Percentiles rank a stretch among this genome's conserved stretches.
These are phyloP conservation scores for Cavenderia fasciculata DNA, from an alignment of 78 protist species.

Conservation along the genomic window DNA sequence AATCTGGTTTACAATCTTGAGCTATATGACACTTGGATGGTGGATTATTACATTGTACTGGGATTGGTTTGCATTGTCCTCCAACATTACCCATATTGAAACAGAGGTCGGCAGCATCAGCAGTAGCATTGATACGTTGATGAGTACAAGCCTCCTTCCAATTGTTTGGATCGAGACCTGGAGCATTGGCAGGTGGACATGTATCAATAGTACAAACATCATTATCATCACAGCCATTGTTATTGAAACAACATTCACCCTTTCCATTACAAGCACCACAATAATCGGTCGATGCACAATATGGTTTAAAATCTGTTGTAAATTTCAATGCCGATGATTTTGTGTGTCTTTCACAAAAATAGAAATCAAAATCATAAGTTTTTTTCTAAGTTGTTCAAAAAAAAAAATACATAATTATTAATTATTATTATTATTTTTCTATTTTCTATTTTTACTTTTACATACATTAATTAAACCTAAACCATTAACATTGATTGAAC, in stretches of 20 bases:
- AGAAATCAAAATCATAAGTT: constrained; percentile 47
- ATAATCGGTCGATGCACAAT: constrained; percentile 40
- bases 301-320: constrained; percentile 3
- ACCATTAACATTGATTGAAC: neutral
- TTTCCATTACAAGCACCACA: constrained; percentile 74
- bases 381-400: constrained; percentile 8
- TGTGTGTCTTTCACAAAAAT: constrained; percentile 66
- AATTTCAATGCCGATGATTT: constrained; percentile 15
- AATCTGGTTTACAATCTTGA: neutral
- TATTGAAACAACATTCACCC: constrained; percentile 27
- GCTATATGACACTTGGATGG: neutral
- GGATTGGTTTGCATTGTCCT: neutral
- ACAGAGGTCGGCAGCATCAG: neutral
- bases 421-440: too few species aligned
- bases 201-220: constrained; percentile 9
- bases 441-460: too few species aligned
- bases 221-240: too few species aligned
- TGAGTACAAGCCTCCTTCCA: neutral
- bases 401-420: too few species aligned
- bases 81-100: neutral
- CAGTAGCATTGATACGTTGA: neutral
- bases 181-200: neutral
- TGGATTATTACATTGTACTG: neutral
- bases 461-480: neutral
- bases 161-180: neutral